A percentile compares a stretch with the other conserved stretches of the same genome.
Conservation (phyloP, 345 rosid genomes). For the Eutrema heterophyllum region DNA sequence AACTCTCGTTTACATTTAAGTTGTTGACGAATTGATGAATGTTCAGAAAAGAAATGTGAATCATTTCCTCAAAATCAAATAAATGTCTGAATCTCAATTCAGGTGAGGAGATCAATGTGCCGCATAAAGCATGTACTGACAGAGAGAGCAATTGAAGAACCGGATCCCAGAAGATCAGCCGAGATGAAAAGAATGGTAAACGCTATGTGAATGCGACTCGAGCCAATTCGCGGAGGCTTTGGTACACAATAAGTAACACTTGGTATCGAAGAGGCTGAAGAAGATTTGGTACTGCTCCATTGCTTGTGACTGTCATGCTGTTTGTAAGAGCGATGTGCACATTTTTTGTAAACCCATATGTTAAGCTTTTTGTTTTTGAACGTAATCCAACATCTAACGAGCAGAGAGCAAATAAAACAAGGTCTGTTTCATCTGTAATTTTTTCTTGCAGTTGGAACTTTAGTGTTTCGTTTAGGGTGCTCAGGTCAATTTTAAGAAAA, state of each 20-base stretch:
- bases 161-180: slow-evolving; percentile 76
- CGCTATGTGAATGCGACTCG: slow-evolving; percentile 43
- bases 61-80: background rate
- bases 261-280: background rate
- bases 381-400: too few species aligned
- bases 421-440: background rate
- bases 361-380: too few species aligned
- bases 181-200: slow-evolving; percentile 94
- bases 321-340: too few species aligned
- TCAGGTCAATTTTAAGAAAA: background rate
- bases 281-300: background rate
- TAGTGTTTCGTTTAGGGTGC: background rate
- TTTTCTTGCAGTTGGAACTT: background rate
- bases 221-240: background rate
- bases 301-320: background rate
- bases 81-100: background rate
- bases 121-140: slow-evolving; percentile 82
- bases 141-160: slow-evolving; percentile 81
- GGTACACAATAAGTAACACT: background rate
- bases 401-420: background rate
- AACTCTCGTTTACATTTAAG: too few species aligned
- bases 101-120: slow-evolving; percentile 87
- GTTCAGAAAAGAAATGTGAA: background rate
- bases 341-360: background rate
- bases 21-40: background rate